These are phyloP conservation scores for Phylloboletellus chloephorus DNA, from an alignment of 1,284 basidiomycete species.

Conservation along the genomic window DNA sequence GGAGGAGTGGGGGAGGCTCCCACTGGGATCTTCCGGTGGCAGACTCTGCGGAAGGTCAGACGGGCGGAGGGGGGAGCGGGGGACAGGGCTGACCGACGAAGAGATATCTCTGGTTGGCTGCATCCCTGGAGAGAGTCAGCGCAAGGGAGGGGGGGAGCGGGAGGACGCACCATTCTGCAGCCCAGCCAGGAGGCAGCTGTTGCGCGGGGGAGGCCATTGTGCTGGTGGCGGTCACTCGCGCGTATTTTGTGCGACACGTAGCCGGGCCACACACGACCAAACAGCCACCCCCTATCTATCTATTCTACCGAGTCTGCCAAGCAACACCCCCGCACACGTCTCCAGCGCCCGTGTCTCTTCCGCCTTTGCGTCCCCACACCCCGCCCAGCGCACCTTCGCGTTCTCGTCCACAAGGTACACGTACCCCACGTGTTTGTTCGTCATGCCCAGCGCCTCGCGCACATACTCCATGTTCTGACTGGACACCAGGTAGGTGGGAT, in stretches of 20 bases:
- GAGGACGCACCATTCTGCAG: slow-evolving; percentile 71
- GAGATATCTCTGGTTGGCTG: slow-evolving; percentile 73
- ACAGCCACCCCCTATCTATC: slow-evolving; percentile 27
- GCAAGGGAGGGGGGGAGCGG: rapidly evolving
- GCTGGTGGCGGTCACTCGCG: neutral
- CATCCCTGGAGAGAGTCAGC: slow-evolving; percentile 56
- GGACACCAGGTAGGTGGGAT: slow-evolving; percentile 78
- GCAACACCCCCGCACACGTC: slow-evolving; percentile 70
- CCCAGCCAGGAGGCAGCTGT: slow-evolving; percentile 85
- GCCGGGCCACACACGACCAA: slow-evolving; percentile 33
- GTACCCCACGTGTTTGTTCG: slow-evolving; percentile 90
- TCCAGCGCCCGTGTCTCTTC: slow-evolving; percentile 71
- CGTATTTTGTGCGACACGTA: slow-evolving; percentile 32
- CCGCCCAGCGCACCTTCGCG: slow-evolving; percentile 89
- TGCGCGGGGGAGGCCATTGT: slow-evolving; percentile 64
- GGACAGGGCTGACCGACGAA: slow-evolving; percentile 58
- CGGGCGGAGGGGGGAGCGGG: neutral
- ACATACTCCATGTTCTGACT: slow-evolving; percentile 77
- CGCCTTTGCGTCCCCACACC: slow-evolving; percentile 74
- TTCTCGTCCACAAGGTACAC: slow-evolving; percentile 88
- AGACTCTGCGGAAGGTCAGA: slow-evolving; percentile 37
- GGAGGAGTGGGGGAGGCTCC: slow-evolving; percentile 48
- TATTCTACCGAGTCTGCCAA: slow-evolving; percentile 57
- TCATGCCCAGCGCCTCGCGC: slow-evolving; percentile 78
- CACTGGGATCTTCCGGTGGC: slow-evolving; percentile 60